These are phyloP conservation scores for Plasmodium vinckei DNA, from an alignment of 169 alveolate species.

Conservation along the genomic window DNA sequence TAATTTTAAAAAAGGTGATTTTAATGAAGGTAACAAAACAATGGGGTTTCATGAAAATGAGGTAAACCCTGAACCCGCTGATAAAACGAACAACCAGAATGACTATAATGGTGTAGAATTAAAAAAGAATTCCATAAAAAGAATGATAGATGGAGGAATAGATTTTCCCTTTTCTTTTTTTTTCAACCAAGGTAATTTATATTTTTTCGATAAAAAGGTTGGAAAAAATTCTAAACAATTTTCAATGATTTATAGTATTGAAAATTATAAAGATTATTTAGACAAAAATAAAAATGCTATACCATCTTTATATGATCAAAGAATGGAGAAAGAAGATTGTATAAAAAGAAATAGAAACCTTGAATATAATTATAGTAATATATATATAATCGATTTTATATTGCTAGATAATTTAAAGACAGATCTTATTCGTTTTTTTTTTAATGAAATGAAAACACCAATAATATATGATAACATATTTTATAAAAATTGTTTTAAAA, in stretches of 20 bases:
- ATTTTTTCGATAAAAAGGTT: slow-evolving; percentile 12
- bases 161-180: slow-evolving; percentile 34
- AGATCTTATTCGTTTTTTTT: slow-evolving; percentile 46
- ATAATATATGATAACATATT: slow-evolving; percentile 71
- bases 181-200: slow-evolving; percentile 65
- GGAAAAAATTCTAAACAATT: slow-evolving; percentile 15
- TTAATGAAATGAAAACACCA: slow-evolving; percentile 69
- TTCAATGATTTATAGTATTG: slow-evolving; percentile 50
- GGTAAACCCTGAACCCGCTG: background rate
- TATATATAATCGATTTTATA: slow-evolving; percentile 47
- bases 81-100: background rate
- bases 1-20: background rate
- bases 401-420: slow-evolving; percentile 49
- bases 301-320: background rate
- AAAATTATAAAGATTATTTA: slow-evolving; percentile 46
- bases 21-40: background rate
- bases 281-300: slow-evolving; percentile 1
- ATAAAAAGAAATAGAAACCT: background rate
- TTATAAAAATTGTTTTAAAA: slow-evolving; percentile 32
- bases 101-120: background rate
- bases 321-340: no score
- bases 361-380: slow-evolving; percentile 5
- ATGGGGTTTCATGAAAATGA: background rate
- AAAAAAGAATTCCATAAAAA: background rate
- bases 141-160: slow-evolving; percentile 5